Evolutionary conservation across 2,329 filamentous ascomycete genomes (phyloP).

Genomic region (Talaromyces funiculosus): DNA sequence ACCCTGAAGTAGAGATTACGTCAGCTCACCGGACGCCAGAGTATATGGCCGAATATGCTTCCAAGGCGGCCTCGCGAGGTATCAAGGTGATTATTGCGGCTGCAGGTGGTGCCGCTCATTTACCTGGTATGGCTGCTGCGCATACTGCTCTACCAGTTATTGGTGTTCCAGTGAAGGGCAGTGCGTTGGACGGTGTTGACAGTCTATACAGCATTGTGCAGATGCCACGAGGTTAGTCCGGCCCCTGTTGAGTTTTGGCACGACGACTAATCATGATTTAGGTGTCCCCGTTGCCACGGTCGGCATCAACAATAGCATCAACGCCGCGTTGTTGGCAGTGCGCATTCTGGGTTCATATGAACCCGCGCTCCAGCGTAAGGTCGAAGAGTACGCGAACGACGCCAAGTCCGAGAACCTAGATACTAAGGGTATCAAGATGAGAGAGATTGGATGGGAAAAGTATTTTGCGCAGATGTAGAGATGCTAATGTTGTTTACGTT

Average conservation of each 20-base stretch:
- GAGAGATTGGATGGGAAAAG: conserved; percentile 39
- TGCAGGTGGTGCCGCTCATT: conserved; percentile 66
- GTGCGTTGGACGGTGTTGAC: conserved; percentile 65
- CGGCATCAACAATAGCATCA: conserved; percentile 74
- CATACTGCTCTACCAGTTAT: conserved; percentile 69
- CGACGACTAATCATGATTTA: conserved; percentile 28
- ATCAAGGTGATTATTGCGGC: conserved; percentile 71
- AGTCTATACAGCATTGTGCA: conserved; percentile 68
- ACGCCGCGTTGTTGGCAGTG: conserved; percentile 66
- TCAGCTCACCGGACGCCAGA: conserved; percentile 63
- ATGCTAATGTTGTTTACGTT: not conserved
- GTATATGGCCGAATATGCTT: conserved; percentile 63
- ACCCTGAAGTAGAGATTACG: conserved; percentile 43
- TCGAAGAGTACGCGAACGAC: conserved; percentile 39
- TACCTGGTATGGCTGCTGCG: conserved; percentile 70
- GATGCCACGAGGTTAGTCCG: conserved; percentile 57
- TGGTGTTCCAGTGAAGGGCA: conserved; percentile 70
- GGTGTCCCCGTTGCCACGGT: conserved; percentile 71
- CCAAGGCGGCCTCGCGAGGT: conserved; percentile 57
- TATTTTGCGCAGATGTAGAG: conserved; percentile 41
- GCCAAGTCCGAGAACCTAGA: conserved; percentile 40
- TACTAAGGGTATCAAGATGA: conserved; percentile 39
- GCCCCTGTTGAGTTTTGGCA: not conserved
- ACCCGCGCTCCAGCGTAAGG: conserved; percentile 35
- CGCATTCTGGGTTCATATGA: conserved; percentile 57